Evolutionary conservation across 352 stramenopile species (phyloP), one percentile per base, ranked within the genome.

Genomic region (Phytophthora europaea): DNA sequence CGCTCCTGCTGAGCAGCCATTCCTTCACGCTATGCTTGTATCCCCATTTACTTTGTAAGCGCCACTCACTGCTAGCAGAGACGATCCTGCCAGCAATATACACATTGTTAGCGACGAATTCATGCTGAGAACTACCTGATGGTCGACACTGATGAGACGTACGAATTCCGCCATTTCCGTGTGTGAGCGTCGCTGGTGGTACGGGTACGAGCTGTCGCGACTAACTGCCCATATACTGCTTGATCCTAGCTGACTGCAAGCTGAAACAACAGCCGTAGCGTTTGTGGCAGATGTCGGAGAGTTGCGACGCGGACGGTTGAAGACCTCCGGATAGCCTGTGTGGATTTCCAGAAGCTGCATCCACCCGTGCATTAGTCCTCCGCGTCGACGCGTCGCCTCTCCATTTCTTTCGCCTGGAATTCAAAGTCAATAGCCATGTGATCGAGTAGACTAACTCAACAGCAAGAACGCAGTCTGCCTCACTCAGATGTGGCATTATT

Each of bases 391-490:
- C 59, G 79, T 84, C n/a, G 82, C 79, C 23, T 85, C 72, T 68
- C 82, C 84, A 68, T 94, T 82, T 16, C 78, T 80, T 70, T 83
- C 79, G 45, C 84, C 87, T 94, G 34, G 26, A 31, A 31, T 6
- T 6, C 26, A 6, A 4, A 43, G 36, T 18, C 12, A 15, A 18
- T 43, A 15, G 15, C 15, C 15, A 5, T 43, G 15, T 18, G 2
- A 15, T 15, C 3, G 36, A 43, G 36, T 18, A 43, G 36, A 43
- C 3, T 4, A 20, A 10, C 26, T 31, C 15, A 5, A 51, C 0
- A 4, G 22, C 22, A 53, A 34, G 6, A n/a, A 6, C 26, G 26
- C 26, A 31, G 26, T 31, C 26, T 31, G 8, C 66, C 76, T 60
- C 61, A 84, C 78, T 85, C n/a, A 83, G 61, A 56, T 86, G 78